These are phyloP conservation scores for Dillenia suffruticosa DNA, from an alignment of 164 flowering plant species.

Conservation along the genomic window DNA sequence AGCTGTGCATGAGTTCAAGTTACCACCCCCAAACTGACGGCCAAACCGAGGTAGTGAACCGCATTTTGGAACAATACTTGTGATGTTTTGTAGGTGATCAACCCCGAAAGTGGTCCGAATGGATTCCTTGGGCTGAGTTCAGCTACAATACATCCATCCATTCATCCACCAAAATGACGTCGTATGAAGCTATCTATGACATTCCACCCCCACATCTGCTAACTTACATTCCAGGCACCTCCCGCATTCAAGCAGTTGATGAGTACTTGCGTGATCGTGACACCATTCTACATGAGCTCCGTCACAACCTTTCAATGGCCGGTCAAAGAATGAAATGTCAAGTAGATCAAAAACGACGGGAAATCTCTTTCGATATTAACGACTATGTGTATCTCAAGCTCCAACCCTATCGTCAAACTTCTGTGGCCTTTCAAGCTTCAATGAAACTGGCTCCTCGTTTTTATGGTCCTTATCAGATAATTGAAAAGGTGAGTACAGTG, in stretches of 20 bases:
- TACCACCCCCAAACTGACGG: no score
- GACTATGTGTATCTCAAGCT: no score
- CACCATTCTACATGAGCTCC: background rate
- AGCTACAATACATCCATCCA: constrained; percentile 3
- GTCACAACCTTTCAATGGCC: background rate
- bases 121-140: constrained; percentile 7
- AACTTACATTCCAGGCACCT: constrained; percentile 1
- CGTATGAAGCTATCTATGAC: constrained; percentile 5
- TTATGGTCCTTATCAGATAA: no score
- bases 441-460: no score
- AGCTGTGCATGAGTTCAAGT: no score
- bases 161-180: constrained; percentile 4
- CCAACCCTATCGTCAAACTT: no score
- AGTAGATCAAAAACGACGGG: no score
- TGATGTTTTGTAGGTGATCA: constrained; percentile 3
- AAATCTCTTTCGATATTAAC: no score
- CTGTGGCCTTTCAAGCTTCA: no score
- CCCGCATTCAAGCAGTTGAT: constrained; percentile 6
- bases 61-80: background rate
- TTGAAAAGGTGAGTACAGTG: no score
- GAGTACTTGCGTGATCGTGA: constrained; percentile 7
- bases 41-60: no score
- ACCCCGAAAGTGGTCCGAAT: constrained; percentile 7
- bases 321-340: no score
- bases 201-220: background rate